These are phyloP conservation scores for Fistulifera pelliculosa DNA, from an alignment of 108 stramenopile species.

Conservation along the genomic window DNA sequence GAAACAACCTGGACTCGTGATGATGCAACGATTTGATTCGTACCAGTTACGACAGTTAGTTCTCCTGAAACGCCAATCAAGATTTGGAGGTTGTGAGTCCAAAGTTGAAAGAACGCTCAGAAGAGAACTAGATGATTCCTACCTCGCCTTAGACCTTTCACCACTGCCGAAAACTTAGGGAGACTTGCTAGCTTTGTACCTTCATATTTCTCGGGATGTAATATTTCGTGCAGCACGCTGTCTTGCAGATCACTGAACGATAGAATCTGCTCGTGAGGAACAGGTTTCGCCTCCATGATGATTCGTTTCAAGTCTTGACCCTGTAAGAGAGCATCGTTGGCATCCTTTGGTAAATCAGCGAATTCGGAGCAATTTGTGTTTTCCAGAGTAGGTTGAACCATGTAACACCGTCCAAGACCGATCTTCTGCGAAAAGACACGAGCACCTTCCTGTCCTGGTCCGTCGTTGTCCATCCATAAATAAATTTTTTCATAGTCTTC, in stretches of 20 bases:
- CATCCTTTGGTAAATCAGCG: constrained; percentile 83
- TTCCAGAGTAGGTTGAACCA: constrained; percentile 44
- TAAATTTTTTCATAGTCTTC: constrained; percentile 88
- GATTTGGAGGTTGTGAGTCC: no score
- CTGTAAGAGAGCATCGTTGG: constrained; percentile 89
- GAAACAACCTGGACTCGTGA: no score
- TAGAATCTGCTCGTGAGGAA: constrained; percentile 73
- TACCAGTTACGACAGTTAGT: constrained; percentile 94
- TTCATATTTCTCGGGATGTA: constrained; percentile 64
- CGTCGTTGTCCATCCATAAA: constrained; percentile 97
- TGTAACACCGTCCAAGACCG: constrained; percentile 65
- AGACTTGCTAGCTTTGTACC: constrained; percentile 63
- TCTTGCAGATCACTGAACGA: constrained; percentile 64
- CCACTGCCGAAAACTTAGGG: constrained; percentile 70
- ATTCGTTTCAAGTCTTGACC: constrained; percentile 58
- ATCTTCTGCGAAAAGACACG: constrained; percentile 85
- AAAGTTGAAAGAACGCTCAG: no score
- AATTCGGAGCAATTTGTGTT: constrained; percentile 12
- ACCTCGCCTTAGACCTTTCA: constrained; percentile 87
- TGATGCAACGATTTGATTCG: constrained; percentile 82
- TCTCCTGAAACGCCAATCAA: constrained; percentile 67
- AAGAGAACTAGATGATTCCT: no score
- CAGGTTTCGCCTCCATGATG: constrained; percentile 42
- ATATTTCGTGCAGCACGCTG: constrained; percentile 74
- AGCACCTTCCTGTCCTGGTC: constrained; percentile 78